Evolutionary conservation across 208 protist species (phyloP).

Genomic region (Wallacemonas sp.): DNA sequence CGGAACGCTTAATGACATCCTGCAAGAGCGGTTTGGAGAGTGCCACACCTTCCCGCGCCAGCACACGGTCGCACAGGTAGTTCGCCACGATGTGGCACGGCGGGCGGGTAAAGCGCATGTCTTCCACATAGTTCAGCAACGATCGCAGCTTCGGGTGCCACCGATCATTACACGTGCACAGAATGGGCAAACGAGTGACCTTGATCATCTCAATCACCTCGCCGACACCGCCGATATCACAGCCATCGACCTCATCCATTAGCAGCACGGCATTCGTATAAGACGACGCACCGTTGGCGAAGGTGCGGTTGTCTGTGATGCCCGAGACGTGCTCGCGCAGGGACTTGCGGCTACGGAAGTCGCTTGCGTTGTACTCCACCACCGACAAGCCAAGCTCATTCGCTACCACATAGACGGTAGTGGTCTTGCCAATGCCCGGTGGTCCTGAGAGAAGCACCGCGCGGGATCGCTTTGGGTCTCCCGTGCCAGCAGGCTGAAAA

Average conservation of each 20-base stretch:
- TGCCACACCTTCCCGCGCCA: slow-evolving; percentile 87
- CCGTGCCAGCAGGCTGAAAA: slow-evolving; percentile 73
- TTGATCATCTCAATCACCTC: slow-evolving; percentile 97
- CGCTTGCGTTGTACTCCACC: slow-evolving; percentile 98
- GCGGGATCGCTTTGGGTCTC: slow-evolving; percentile 54
- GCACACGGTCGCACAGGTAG: slow-evolving; percentile 86
- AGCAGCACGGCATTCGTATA: slow-evolving; percentile 90
- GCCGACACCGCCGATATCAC: slow-evolving; percentile 97
- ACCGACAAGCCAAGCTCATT: slow-evolving; percentile 89
- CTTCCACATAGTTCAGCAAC: slow-evolving; percentile 95
- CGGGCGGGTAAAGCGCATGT: slow-evolving; percentile 93
- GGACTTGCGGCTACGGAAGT: slow-evolving; percentile 95
- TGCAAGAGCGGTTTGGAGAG: slow-evolving; percentile 86
- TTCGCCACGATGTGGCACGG: slow-evolving; percentile 85
- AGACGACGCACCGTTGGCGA: slow-evolving; percentile 46
- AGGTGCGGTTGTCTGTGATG: slow-evolving; percentile 77
- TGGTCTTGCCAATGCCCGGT: slow-evolving; percentile 99
- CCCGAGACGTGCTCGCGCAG: slow-evolving; percentile 81
- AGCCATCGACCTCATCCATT: slow-evolving; percentile 99
- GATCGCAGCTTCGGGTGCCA: slow-evolving; percentile 91
- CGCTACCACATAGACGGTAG: slow-evolving; percentile 92
- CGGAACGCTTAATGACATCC: slow-evolving; percentile 84
- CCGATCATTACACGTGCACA: slow-evolving; percentile 99
- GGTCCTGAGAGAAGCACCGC: slow-evolving; percentile 94
- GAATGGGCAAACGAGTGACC: slow-evolving; percentile 92